Conservation (phyloP, 768 basidiomycete species). For the Psilocybe cubensis region DNA sequence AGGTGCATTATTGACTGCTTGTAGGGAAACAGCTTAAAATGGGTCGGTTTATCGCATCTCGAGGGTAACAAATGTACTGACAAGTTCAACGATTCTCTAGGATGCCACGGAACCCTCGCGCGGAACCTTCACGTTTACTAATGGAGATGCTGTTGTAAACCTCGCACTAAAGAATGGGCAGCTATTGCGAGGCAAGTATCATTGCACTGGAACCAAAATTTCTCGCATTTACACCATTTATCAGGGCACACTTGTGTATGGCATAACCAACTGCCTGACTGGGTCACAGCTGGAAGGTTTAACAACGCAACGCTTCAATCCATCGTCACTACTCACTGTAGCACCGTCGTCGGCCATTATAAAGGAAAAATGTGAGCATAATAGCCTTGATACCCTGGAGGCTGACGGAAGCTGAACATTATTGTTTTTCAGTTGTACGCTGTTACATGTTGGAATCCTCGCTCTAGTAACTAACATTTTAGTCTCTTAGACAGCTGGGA, state of each 20-base stretch:
- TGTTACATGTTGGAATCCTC: neutral
- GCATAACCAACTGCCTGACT: slow-evolving; percentile 55
- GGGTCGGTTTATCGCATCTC: slow-evolving; percentile 35
- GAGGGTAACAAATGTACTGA: neutral
- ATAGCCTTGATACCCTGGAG: neutral
- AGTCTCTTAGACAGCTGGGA: slow-evolving; percentile 48
- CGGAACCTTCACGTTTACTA: slow-evolving; percentile 48
- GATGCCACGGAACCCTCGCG: slow-evolving; percentile 55
- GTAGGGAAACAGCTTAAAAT: slow-evolving; percentile 56
- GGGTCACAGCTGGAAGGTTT: slow-evolving; percentile 48
- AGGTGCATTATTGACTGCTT: neutral
- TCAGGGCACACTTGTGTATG: slow-evolving; percentile 49
- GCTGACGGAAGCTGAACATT: neutral
- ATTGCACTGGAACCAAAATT: too few relatives aligned
- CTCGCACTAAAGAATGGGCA: slow-evolving; percentile 50
- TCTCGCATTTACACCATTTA: neutral
- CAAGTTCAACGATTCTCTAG: slow-evolving; percentile 26
- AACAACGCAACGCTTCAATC: slow-evolving; percentile 42
- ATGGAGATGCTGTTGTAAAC: slow-evolving; percentile 46
- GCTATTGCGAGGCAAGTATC: slow-evolving; percentile 44
- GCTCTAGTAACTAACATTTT: neutral
- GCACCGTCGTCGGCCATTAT: slow-evolving; percentile 52
- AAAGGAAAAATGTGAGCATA: slow-evolving; percentile 50
- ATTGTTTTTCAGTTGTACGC: neutral
- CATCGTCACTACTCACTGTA: slow-evolving; percentile 51